Conservation (phyloP, 768 basidiomycete species). For the Hericium coralloides region DNA sequence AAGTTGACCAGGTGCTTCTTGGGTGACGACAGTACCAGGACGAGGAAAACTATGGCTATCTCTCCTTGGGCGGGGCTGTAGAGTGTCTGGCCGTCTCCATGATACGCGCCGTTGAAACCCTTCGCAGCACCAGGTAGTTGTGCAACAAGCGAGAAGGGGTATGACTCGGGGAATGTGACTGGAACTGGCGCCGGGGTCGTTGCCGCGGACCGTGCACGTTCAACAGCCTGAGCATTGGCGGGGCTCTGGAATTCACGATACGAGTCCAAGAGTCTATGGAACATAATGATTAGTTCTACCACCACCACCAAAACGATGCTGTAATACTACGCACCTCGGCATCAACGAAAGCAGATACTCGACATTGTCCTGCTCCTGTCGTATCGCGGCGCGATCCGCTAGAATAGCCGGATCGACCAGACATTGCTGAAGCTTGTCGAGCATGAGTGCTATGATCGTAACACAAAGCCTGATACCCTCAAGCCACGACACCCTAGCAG, state of each 20-base stretch:
- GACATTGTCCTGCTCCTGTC: conserved; percentile 87
- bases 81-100: conserved; percentile 36
- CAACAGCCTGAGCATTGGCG: conserved; percentile 58
- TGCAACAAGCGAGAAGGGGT: conserved; percentile 80
- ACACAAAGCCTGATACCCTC: conserved; percentile 87
- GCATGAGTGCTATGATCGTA: conserved; percentile 80
- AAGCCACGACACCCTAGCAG: conserved; percentile 78
- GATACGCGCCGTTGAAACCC: conserved; percentile 30
- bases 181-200: conserved; percentile 53
- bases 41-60: conserved; percentile 75
- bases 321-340: conserved; percentile 51
- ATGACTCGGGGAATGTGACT: conserved; percentile 87
- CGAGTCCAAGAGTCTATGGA: conserved; percentile 68
- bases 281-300: neutral
- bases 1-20: conserved; percentile 69
- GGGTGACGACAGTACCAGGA: conserved; percentile 73
- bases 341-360: conserved; percentile 77
- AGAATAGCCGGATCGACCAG: conserved; percentile 58
- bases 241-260: conserved; percentile 76
- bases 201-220: conserved; percentile 50
- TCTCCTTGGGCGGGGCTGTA: conserved; percentile 81
- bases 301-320: neutral
- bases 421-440: conserved; percentile 82
- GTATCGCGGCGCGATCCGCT: conserved; percentile 49
- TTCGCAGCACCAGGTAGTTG: conserved; percentile 48